Base-by-base conservation (phyloP, 192 early-diverging fungal species). In the Coemansia sp. region DNA sequence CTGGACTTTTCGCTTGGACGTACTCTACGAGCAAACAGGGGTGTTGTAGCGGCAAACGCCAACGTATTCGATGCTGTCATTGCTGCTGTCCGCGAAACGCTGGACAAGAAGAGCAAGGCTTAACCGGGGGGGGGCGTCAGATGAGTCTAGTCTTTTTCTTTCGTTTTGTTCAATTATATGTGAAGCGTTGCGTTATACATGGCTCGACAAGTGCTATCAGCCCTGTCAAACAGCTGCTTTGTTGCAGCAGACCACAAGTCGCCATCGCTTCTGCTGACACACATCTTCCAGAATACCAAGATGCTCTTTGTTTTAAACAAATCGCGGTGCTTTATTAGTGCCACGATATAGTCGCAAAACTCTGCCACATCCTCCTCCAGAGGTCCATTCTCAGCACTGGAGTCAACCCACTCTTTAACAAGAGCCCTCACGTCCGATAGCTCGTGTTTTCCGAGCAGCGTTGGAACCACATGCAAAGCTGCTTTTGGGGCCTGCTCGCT, bases 1-100 rank as follows among this genome's bases (percentile, higher is more conserved):
- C 85, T 99, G 57, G 94, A 98, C 73, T 99, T 98, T 66, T 92
- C 95, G 16, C 66, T 86, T 18, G 96, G 96, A 6, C 87, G 95
- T 47, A 94, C 90, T 12, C 77, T 99, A 58, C 84, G 75, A 11
- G 82, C 71, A 45, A 98, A 99, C 86, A 91, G 88, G 74, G 98
- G 98, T 11, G 90, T 99, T 8, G 79, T 99, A 66, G 97, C 94
- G 15, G 69, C 89, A 9, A 89, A 88, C 40, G 88, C 90, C 54
- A 81, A 75, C 49, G 87, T 98, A 41, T 92, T 95, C 77, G 85
- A 83, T 12, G 64, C 86, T 56, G 91, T 98, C 4, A 77, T 98
- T 71, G 72, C 78, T 9, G 95, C 94, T 2, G 93, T 99, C 0
- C 85, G 92, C 66, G 68, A 44, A 6, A 70, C 70, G 2, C 70